These are phyloP conservation scores for Byssoonygena ceratinophila DNA, from an alignment of 2,329 filamentous ascomycete species.

Conservation along the genomic window DNA sequence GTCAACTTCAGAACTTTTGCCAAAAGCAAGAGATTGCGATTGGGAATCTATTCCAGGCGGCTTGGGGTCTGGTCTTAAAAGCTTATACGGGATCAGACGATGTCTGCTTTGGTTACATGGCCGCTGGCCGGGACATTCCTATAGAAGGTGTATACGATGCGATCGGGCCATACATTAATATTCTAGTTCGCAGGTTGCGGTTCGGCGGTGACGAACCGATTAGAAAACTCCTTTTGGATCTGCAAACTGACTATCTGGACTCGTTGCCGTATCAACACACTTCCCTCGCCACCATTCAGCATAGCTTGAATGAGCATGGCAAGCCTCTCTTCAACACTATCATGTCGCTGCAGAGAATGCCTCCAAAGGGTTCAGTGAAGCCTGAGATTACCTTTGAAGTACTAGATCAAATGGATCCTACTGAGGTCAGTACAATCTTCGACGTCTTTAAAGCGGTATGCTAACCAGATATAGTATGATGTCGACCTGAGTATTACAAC, in stretches of 20 bases:
- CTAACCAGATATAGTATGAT: too few relatives aligned
- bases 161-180: slow-evolving; percentile 42
- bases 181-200: slow-evolving; percentile 42
- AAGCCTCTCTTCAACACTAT: too few relatives aligned
- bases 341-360: too few relatives aligned
- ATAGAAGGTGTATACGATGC: slow-evolving; percentile 31
- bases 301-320: too few relatives aligned
- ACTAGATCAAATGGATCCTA: too few relatives aligned
- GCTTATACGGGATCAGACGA: slow-evolving; percentile 29
- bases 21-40: slow-evolving; percentile 13
- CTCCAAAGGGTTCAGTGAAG: too few relatives aligned
- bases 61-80: slow-evolving; percentile 30
- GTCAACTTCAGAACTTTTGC: slow-evolving; percentile 8
- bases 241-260: slow-evolving; percentile 40
- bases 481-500: too few relatives aligned
- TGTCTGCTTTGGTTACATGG: slow-evolving; percentile 32
- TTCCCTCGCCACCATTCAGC: slow-evolving; percentile 24
- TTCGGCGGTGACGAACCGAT: slow-evolving; percentile 30
- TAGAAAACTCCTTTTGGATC: slow-evolving; percentile 32
- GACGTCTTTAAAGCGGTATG: too few relatives aligned
- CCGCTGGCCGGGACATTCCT: slow-evolving; percentile 31
- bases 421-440: too few relatives aligned
- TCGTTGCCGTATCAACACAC: slow-evolving; percentile 46
- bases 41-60: slow-evolving; percentile 49
- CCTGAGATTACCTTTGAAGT: too few relatives aligned